Conservation (phyloP, 2,329 filamentous ascomycete species). For the Botrytis hyacinthi region DNA sequence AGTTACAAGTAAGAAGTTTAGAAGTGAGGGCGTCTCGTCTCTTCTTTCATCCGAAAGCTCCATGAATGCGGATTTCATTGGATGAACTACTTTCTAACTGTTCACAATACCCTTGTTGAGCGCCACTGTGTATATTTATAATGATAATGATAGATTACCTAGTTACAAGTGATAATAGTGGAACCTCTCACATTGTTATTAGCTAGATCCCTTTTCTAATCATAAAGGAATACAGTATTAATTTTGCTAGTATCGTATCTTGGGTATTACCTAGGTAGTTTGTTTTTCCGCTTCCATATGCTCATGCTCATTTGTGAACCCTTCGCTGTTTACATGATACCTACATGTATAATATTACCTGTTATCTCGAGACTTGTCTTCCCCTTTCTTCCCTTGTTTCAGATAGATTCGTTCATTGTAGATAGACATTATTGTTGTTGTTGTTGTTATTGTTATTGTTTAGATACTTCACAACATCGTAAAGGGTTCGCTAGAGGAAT, state of each 20-base stretch:
- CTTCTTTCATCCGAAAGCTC: constrained; percentile 8
- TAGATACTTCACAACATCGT: not conserved
- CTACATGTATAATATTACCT: not conserved
- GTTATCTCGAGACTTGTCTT: not conserved
- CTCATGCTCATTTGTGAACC: not conserved
- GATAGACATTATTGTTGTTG: not conserved
- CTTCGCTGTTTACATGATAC: not conserved
- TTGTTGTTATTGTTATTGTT: not conserved
- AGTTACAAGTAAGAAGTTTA: not conserved
- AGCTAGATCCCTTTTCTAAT: constrained; percentile 7
- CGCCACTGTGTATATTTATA: constrained; percentile 19
- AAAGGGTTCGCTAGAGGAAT: not conserved
- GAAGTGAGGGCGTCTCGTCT: constrained; percentile 9
- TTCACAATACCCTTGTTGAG: constrained; percentile 5
- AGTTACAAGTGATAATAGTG: not conserved
- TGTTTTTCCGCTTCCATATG: not conserved
- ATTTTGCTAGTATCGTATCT: not conserved
- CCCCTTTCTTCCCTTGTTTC: not conserved
- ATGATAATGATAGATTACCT: constrained; percentile 8
- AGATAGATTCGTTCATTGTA: not conserved
- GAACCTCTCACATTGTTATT: not conserved
- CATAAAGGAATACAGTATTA: not conserved
- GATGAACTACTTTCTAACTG: constrained; percentile 1
- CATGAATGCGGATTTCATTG: constrained; percentile 16
- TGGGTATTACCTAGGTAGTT: not conserved